These are phyloP conservation scores for Suillus tomentosus DNA, from an alignment of 768 basidiomycete genomes.

Conservation along the genomic window DNA sequence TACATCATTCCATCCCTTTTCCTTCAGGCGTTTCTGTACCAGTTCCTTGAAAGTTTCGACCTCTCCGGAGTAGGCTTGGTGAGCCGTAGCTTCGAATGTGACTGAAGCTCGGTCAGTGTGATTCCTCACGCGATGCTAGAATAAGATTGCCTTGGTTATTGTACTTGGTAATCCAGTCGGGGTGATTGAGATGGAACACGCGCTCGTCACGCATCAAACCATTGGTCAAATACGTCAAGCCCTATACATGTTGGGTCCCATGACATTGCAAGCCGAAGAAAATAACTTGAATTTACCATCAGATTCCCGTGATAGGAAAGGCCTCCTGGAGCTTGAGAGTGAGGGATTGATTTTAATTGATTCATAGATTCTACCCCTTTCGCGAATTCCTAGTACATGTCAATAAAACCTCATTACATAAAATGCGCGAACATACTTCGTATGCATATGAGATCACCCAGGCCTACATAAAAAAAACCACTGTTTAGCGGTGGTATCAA, in stretches of 20 bases:
- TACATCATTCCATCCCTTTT: constrained; percentile 29
- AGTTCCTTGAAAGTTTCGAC: constrained; percentile 22
- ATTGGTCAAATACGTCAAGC: constrained; percentile 22
- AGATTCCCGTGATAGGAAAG: not conserved
- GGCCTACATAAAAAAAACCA: constrained; percentile 16
- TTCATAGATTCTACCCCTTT: constrained; percentile 12
- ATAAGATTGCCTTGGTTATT: constrained; percentile 23
- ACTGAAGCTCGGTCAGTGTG: constrained; percentile 11
- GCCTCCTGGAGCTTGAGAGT: not conserved
- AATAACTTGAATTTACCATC: not conserved
- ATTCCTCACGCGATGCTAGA: constrained; percentile 5
- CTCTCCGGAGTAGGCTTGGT: constrained; percentile 18
- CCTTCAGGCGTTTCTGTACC: constrained; percentile 20
- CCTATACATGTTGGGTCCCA: constrained; percentile 16
- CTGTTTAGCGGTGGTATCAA: not conserved
- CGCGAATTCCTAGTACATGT: constrained; percentile 10
- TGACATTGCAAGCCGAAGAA: not conserved
- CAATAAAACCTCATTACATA: not conserved
- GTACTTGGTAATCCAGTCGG: constrained; percentile 23
- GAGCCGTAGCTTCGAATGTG: constrained; percentile 13
- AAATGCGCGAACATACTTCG: constrained; percentile 11
- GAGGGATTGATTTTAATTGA: not conserved
- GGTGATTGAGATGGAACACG: constrained; percentile 22
- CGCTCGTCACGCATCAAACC: constrained; percentile 30
- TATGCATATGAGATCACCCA: constrained; percentile 21